Evolutionary conservation across 2,329 filamentous ascomycete genomes (phyloP), one percentile per base, ranked within the genome.

Genomic region (Chaetomium globosum): DNA sequence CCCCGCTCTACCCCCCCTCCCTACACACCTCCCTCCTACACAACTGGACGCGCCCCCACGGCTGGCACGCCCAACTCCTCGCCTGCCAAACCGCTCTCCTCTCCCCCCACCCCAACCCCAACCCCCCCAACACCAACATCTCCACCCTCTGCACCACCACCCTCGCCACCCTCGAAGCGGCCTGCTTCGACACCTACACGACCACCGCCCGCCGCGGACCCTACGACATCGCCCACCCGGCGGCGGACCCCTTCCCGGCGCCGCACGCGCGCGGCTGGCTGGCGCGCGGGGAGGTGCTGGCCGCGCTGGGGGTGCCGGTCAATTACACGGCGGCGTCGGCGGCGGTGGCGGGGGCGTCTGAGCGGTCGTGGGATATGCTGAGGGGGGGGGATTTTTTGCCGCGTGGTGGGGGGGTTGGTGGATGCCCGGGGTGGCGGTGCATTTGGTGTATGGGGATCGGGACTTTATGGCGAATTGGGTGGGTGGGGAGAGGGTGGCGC

Each of bases 251-350:
- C 36, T 61, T 61, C 52, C 59, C 59, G 0, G 26, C 59, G 13
- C 51, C 59, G 4, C 51, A 55, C 59, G 36, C 9, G 4, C 21
- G 39, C 36, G 59, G 59, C 36, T 61, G 23, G 30, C 52, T 61
- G 2, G 12, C 52, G 13, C 39, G 30, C 10, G 16, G 10, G 36
- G 5, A 8, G 9, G n/a, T 56, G 19, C 59, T 48, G 10, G 23
- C 59, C 26, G 59, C 59, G 19, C 51, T 61, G 16, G 59, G 59
- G 9, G 59, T 61, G 2, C 59, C 59, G 23, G 59, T 61, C 19
- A 61, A 61, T 43, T 55, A 61, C 59, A 48, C 51, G 6, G 9
- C 36, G 16, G 4, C n/a, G 26, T 61, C 59, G 3, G 8, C 3
- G 0, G 26, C 51, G 7, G 59, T 48, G 19, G 55, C 33, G 51